A percentile compares a stretch with the other conserved stretches of the same genome.
Conservation (phyloP, 202 grass and related monocot species). For the Saccharum hybrid region DNA sequence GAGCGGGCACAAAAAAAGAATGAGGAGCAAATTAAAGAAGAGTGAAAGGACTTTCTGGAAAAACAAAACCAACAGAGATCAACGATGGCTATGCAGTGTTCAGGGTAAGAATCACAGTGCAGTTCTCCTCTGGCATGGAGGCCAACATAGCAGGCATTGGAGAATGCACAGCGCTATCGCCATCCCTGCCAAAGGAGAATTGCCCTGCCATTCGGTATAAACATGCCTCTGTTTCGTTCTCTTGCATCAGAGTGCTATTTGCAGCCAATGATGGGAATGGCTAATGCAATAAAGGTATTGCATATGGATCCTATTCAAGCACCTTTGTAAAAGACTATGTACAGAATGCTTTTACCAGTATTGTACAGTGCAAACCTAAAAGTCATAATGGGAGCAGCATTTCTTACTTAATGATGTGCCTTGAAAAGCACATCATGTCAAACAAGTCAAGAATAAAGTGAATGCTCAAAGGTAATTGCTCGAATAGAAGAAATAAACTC, state of each 20-base stretch:
- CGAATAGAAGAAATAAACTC: background rate
- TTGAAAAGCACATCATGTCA: background rate
- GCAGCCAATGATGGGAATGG: background rate
- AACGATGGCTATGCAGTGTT: background rate
- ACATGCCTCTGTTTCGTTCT: constrained; percentile 32
- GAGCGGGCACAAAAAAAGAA: background rate
- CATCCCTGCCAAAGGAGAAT: constrained; percentile 77
- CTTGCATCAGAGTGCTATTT: constrained; percentile 1
- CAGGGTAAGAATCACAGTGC: constrained; percentile 67
- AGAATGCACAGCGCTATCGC: background rate
- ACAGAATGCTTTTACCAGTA: background rate
- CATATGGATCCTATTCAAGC: constrained; percentile 13
- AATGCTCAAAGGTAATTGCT: background rate
- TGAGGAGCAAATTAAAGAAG: constrained; percentile 9
- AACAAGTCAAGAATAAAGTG: constrained; percentile 22
- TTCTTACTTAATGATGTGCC: background rate
- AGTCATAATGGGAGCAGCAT: background rate
- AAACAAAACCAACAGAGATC: constrained; percentile 4
- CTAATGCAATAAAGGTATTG: constrained; percentile 38
- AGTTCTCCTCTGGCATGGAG: constrained; percentile 67
- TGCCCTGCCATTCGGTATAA: constrained; percentile 62
- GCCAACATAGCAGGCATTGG: constrained; percentile 35
- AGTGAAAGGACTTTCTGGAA: background rate
- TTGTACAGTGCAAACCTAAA: background rate
- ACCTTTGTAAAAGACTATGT: background rate